Conservation (phyloP, 768 basidiomycete species). For the Guyanaporus albipodus region DNA sequence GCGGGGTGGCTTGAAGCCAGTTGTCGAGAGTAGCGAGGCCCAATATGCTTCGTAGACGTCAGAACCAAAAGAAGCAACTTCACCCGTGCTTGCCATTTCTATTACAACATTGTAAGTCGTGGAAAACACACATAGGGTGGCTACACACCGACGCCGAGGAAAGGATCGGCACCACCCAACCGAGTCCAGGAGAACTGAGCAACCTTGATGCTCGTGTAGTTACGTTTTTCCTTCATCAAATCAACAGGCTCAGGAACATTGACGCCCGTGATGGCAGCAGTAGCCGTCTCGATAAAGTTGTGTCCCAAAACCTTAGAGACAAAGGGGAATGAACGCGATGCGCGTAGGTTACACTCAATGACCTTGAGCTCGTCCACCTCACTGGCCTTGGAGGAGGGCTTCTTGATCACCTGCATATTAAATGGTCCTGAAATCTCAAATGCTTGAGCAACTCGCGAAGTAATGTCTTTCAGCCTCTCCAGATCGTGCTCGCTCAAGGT, state of each 20-base stretch:
- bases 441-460: constrained; percentile 90
- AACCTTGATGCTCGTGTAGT: constrained; percentile 96
- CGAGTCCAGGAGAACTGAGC: constrained; percentile 99
- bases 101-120: not conserved
- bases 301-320: constrained; percentile 96
- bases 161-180: constrained; percentile 92
- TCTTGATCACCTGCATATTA: constrained; percentile 99
- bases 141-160: constrained; percentile 90
- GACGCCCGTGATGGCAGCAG: constrained; percentile 79
- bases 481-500: constrained; percentile 74
- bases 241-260: constrained; percentile 90
- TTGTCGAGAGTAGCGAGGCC: constrained; percentile 91
- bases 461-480: constrained; percentile 85
- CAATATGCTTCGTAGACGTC: constrained; percentile 96
- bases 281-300: constrained; percentile 95
- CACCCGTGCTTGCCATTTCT: constrained; percentile 99
- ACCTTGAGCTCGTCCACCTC: constrained; percentile 81
- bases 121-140: not conserved
- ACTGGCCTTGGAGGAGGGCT: constrained; percentile 47
- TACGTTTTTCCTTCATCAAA: constrained; percentile 81
- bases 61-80: constrained; percentile 93
- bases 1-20: constrained; percentile 89
- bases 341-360: constrained; percentile 98
- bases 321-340: constrained; percentile 98
- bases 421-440: constrained; percentile 97